Base-by-base conservation (phyloP, 257 asterid genomes). In the Nicotiana otophora region DNA sequence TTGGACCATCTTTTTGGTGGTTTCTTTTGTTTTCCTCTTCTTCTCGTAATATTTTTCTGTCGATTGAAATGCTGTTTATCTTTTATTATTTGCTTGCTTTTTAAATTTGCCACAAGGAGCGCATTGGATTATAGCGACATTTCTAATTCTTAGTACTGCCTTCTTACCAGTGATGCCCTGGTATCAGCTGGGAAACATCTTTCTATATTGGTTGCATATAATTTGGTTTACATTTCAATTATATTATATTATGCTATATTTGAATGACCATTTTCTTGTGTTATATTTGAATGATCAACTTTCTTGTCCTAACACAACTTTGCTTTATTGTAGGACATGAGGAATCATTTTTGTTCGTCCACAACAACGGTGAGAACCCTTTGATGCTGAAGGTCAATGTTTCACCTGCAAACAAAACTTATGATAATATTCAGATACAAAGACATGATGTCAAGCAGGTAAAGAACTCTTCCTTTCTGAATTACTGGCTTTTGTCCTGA, bases 361-460 rank as follows among this genome's bases (percentile, higher is more conserved):
- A 14, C 48, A 88, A 88, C 55, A 81, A 67, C 7, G 89, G 87
- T 26, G 60, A 83, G 62, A 78, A 60, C 57, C 0, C 85, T 28
- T 20, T 88, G 72, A 79, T 20, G 36, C 76, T 88, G 68, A 65
- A 79, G 65, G 80, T 86, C 57, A 78, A 81, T 19, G 26, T 82
- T 62, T 84, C 79, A 84, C 84, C 88, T n/a, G 26, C 60, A 61
- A 80, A 75, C 28, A 51, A 67, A 63, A 74, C 81, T 39, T 80
- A 39, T 6, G 81, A 61, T n/a, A 30, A 80, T 63, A 46, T 30
- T 78, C 84, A 78, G n/a, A 55, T 89, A 83, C 69, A 87, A 14
- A 87, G 82, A 66, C 91, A 89, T 79, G 74, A 85, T 77, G 81
- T 83, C 42, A 83, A 67, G 83, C 89, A 92, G 97, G 97, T 93